A percentile compares a stretch with the other conserved stretches of the same genome.
These are phyloP conservation scores for Neofusicoccum ribis DNA, from an alignment of 2,329 filamentous ascomycete genomes.

Conservation along the genomic window DNA sequence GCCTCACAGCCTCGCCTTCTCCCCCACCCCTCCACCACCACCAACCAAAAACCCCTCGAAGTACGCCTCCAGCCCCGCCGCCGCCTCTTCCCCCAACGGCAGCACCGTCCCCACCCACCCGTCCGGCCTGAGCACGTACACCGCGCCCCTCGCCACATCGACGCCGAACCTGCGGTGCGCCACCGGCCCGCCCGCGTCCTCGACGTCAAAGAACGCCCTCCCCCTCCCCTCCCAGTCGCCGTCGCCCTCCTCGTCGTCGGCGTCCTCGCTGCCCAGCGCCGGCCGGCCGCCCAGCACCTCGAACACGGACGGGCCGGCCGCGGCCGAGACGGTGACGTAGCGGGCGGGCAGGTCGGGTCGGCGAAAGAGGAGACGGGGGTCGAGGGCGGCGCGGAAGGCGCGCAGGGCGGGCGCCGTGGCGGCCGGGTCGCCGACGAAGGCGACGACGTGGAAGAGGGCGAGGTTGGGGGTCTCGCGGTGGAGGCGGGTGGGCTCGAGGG, in stretches of 20 bases:
- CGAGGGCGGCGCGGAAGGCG: slow-evolving; percentile 31
- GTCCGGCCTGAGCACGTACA: slow-evolving; percentile 37
- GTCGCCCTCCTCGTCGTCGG: not conserved
- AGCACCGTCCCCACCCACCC: slow-evolving; percentile 33
- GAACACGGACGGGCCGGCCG: not conserved
- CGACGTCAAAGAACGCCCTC: not conserved
- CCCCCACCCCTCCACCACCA: no score
- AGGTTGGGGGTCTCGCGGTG: slow-evolving; percentile 48
- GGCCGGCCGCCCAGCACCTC: not conserved
- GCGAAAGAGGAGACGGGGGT: not conserved
- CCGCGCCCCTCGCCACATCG: slow-evolving; percentile 24
- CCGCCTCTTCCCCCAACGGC: slow-evolving; percentile 22
- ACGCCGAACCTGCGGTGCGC: slow-evolving; percentile 32
- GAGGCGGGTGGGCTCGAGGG: slow-evolving; percentile 45
- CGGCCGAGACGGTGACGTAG: not conserved
- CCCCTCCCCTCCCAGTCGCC: not conserved
- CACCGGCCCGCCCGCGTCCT: not conserved
- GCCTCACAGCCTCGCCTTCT: no score
- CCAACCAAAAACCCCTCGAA: not conserved
- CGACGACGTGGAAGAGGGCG: slow-evolving; percentile 44
- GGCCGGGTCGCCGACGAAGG: slow-evolving; percentile 42
- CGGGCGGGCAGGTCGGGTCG: not conserved
- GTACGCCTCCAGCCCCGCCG: not conserved
- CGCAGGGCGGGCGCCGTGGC: slow-evolving; percentile 21
- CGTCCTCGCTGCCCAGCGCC: not conserved